Conservation (phyloP, 768 basidiomycete genomes). For the Clavaria fumosa region DNA sequence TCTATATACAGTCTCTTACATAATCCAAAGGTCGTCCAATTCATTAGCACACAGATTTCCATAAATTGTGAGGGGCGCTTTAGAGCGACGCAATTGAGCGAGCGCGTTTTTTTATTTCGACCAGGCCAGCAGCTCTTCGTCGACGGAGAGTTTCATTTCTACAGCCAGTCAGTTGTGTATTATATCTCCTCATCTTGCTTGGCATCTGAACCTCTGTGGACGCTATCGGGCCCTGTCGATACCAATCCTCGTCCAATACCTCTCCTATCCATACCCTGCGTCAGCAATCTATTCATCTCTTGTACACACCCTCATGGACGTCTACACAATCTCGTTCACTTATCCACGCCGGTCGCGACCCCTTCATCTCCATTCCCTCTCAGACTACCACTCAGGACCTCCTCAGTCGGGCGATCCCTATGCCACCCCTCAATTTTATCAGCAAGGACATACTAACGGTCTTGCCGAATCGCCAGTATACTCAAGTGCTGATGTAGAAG, state of each 20-base stretch:
- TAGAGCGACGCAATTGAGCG: too few species aligned
- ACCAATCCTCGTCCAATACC: conserved; percentile 43
- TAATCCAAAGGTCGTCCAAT: too few species aligned
- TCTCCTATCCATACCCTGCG: conserved; percentile 26
- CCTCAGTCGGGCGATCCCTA: conserved; percentile 31
- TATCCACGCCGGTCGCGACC: conserved; percentile 73
- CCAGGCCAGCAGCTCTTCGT: too few species aligned
- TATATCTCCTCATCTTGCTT: too few species aligned
- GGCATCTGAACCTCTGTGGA: too few species aligned
- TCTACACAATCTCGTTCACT: conserved; percentile 90
- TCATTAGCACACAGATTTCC: too few species aligned
- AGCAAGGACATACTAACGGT: conserved; percentile 21
- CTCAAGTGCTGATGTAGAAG: conserved; percentile 40
- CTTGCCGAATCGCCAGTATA: conserved; percentile 24
- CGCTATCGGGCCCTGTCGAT: too few species aligned
- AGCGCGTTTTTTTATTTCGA: too few species aligned
- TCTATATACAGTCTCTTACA: too few species aligned
- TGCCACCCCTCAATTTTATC: conserved; percentile 24
- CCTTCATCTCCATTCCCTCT: conserved; percentile 28
- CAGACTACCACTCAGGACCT: conserved; percentile 51
- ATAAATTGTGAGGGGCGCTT: too few species aligned
- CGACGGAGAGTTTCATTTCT: too few species aligned
- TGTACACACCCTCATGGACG: conserved; percentile 49
- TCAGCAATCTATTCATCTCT: conserved; percentile 12
- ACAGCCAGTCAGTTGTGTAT: too few species aligned